Conservation (phyloP, 768 basidiomycete species). For the Hydnomerulius pinastri region DNA sequence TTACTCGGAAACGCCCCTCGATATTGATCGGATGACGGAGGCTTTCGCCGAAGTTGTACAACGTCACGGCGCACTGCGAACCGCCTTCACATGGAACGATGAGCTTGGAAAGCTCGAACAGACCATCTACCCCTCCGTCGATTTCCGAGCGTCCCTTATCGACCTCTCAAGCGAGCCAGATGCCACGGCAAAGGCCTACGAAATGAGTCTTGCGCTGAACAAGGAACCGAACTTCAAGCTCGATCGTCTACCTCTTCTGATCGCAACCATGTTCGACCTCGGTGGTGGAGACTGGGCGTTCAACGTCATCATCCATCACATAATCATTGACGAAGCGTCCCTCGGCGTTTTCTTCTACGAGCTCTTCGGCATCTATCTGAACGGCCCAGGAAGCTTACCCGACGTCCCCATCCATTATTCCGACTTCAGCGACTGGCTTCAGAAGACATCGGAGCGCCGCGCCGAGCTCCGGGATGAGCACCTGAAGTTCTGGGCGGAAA, state of each 20-base stretch:
- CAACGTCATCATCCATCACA: constrained; percentile 19
- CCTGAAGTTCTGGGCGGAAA: constrained; percentile 15
- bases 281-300: constrained; percentile 19
- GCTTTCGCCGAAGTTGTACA: constrained; percentile 18
- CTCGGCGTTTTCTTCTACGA: constrained; percentile 20
- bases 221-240: constrained; percentile 18
- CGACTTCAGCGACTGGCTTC: too few species aligned
- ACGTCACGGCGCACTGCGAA: constrained; percentile 19
- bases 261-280: constrained; percentile 17
- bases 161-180: constrained; percentile 14
- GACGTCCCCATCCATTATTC: too few species aligned
- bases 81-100: constrained; percentile 18
- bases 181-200: constrained; percentile 14
- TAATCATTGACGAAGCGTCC: constrained; percentile 20
- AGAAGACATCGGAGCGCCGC: constrained; percentile 14
- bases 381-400: constrained; percentile 15
- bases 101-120: constrained; percentile 16
- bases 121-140: constrained; percentile 18
- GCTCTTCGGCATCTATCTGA: constrained; percentile 12
- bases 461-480: constrained; percentile 14
- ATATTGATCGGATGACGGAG: constrained; percentile 14
- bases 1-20: constrained; percentile 14
- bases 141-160: constrained; percentile 14
- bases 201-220: constrained; percentile 17
- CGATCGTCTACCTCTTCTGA: constrained; percentile 16